Evolutionary conservation across 2,329 filamentous ascomycete genomes (phyloP), one percentile per base, ranked within the genome.

Genomic region (Tetracladium maxilliforme): DNA sequence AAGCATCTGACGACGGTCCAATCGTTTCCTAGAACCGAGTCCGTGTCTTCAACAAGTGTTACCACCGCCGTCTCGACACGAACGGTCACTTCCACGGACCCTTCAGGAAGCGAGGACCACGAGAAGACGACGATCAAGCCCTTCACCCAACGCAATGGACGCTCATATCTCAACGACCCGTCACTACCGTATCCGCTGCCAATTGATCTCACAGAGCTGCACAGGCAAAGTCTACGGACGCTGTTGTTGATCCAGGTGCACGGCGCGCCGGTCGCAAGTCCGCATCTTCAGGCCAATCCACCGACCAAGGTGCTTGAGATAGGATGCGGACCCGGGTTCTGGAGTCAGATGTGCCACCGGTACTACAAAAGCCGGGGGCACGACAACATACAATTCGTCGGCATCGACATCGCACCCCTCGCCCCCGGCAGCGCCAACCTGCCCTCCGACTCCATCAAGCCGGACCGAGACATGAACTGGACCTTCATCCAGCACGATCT

Each of bases 401-500:
- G 84, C 2, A 51, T 93, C 20, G 84, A 93, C 44, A 70, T 92
- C 28, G 77, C 79, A 7, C 74, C 79, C 5, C 48, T 87, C 14
- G 73, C 77, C 6, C 64, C 68, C 17, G 84, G 93, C 44, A 70
- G 92, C 28, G 77, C 79, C 7, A 74, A 79, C 5, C 48, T 87
- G 14, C 72, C 77, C 6, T 64, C 68, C 17, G 64, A 72, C 36
- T 44, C 75, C 36, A 54, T 62, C 38, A 70, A 72, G 37, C 57
- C 58, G 4, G 64, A 69, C 35, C 72, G 74, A 38, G 80, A 81
- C 23, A 77, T 93, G 60, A 74, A 80, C 35, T 93, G 84, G 83
- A 71, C 62, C 8, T 94, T 93, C 45, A 69, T 92, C 26, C 79
- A 86, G 43, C 83, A 93, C 45, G 86, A 94, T 48, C 53, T 92